Conservation (phyloP, 176 grass and related monocot genomes). For the Paspalum notatum region DNA sequence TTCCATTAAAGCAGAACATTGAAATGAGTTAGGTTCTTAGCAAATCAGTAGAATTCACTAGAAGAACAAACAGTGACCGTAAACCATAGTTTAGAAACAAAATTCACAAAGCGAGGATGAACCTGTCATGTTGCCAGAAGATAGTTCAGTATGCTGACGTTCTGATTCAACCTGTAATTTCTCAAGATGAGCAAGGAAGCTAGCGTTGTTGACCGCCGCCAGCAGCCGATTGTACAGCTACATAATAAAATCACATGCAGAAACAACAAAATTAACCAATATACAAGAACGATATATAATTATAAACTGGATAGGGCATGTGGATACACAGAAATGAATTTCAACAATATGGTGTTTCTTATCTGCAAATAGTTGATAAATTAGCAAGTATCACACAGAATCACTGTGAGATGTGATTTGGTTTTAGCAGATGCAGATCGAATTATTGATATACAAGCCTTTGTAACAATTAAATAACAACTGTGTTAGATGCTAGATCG, state of each 20-base stretch:
- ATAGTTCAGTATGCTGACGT: conserved; percentile 21
- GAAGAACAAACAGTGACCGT: background rate
- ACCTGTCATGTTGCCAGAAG: conserved; percentile 57
- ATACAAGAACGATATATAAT: conserved; percentile 19
- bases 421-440: background rate
- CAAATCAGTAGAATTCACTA: conserved; percentile 1
- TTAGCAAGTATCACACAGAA: background rate
- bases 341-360: background rate
- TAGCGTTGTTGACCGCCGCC: conserved; percentile 60
- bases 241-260: conserved; percentile 22
- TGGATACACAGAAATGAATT: background rate
- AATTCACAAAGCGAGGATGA: conserved; percentile 10
- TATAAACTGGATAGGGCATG: conserved; percentile 11
- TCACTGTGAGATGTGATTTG: background rate
- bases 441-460: background rate
- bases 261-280: conserved; percentile 6
- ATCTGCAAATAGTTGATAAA: conserved; percentile 2
- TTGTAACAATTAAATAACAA: too few species aligned
- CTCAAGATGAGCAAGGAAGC: conserved; percentile 73
- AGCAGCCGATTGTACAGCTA: conserved; percentile 84
- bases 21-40: conserved; percentile 3
- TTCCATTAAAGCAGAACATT: conserved; percentile 27
- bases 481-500: too few species aligned
- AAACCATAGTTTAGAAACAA: conserved; percentile 33
- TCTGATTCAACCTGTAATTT: conserved; percentile 53